Conservation (phyloP, 2,329 filamentous ascomycete genomes). For the Magnaporthales sp. region DNA sequence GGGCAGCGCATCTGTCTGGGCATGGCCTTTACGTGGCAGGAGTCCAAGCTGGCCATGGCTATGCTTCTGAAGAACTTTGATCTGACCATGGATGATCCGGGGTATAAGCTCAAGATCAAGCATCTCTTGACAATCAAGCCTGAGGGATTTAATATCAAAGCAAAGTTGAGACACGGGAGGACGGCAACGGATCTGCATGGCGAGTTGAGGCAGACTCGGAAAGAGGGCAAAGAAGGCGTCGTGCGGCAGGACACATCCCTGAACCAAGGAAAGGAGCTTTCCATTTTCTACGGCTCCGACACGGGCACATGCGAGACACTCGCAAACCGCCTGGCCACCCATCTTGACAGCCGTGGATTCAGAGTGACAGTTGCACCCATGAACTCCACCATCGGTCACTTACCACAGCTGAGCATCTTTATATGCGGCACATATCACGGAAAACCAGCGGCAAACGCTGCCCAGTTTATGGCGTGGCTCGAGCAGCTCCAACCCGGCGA, state of each 20-base stretch:
- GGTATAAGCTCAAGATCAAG: conserved; percentile 44
- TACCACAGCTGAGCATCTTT: background rate
- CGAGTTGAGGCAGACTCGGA: background rate
- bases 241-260: background rate
- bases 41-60: conserved; percentile 52
- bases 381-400: background rate
- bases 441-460: background rate
- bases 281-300: background rate
- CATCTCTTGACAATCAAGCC: conserved; percentile 52
- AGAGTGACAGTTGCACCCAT: background rate
- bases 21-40: conserved; percentile 66
- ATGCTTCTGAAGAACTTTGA: conserved; percentile 66
- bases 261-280: background rate
- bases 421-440: background rate
- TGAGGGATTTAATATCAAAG: conserved; percentile 50
- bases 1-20: conserved; percentile 58
- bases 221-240: too few species aligned
- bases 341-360: background rate
- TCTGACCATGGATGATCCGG: conserved; percentile 47
- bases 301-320: background rate
- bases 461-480: background rate
- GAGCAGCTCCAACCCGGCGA: background rate
- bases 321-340: background rate
- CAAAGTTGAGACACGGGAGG: conserved; percentile 38
- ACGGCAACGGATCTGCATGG: conserved; percentile 20